Evolutionary conservation across 73 alveolate genomes (phyloP).

Genomic region (Tetrahymena malaccensis): DNA sequence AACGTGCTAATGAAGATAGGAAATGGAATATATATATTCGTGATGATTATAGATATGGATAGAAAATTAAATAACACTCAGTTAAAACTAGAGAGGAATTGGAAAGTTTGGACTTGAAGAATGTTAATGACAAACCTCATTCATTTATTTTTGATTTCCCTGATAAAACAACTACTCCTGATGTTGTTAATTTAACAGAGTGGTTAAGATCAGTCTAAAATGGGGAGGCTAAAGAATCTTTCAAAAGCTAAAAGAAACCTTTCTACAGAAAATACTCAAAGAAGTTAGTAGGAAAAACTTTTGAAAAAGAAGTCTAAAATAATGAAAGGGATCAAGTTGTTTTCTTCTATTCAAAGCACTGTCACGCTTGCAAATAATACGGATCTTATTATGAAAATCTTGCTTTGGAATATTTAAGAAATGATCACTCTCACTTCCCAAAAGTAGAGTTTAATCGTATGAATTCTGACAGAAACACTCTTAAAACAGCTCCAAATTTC

Average conservation of each 20-base stretch:
- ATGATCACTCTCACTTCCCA: background rate
- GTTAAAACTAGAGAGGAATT: background rate
- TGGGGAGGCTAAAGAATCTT: conserved; percentile 17
- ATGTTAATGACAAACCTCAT: conserved; percentile 22
- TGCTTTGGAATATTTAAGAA: conserved; percentile 24
- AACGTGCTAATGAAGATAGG: background rate
- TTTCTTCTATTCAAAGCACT: conserved; percentile 27
- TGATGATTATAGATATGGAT: conserved; percentile 26
- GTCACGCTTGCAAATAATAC: conserved; percentile 37
- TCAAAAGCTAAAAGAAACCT: conserved; percentile 6
- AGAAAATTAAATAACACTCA: conserved; percentile 16
- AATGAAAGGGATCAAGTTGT: conserved; percentile 14
- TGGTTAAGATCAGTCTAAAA: conserved; percentile 8
- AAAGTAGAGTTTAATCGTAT: conserved; percentile 3
- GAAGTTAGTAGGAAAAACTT: conserved; percentile 20
- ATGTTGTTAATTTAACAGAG: background rate
- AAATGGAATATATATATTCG: conserved; percentile 9
- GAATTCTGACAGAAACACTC: conserved; percentile 20
- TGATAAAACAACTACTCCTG: background rate
- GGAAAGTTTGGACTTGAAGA: background rate
- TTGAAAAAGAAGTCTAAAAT: conserved; percentile 2
- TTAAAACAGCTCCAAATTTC: background rate
- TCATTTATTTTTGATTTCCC: conserved; percentile 7
- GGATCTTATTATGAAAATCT: conserved; percentile 17
- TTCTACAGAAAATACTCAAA: conserved; percentile 12